These are phyloP conservation scores for California macrophylla DNA, from an alignment of 441 rosid species.

Conservation along the genomic window DNA sequence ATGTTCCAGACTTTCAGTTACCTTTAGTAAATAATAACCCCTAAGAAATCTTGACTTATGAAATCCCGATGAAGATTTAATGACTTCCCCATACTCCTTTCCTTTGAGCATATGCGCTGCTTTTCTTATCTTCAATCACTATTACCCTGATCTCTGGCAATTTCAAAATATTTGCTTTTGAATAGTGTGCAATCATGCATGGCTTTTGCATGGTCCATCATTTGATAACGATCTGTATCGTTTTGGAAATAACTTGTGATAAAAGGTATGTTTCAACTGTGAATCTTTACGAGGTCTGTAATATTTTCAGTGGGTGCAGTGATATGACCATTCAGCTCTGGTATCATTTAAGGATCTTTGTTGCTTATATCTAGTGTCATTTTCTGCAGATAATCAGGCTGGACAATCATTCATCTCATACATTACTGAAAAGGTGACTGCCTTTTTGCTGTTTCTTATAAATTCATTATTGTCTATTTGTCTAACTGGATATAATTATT, in stretches of 20 bases:
- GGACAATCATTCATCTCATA: slow-evolving; percentile 66
- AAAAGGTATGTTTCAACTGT: neutral
- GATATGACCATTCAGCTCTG: neutral
- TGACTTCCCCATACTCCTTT: neutral
- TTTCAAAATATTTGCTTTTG: neutral
- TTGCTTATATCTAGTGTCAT: slow-evolving; percentile 9
- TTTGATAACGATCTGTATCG: neutral
- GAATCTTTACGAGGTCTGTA: neutral
- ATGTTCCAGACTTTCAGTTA: neutral
- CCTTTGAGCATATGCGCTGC: neutral
- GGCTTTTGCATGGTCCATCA: neutral
- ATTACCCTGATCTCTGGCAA: neutral
- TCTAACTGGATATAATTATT: neutral
- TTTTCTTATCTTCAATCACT: neutral
- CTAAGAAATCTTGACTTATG: neutral
- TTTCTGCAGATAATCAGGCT: slow-evolving; percentile 60
- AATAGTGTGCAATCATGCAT: neutral
- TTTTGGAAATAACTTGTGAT: neutral
- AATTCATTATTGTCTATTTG: neutral
- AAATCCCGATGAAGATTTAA: neutral
- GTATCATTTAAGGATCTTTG: neutral
- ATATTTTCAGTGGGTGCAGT: neutral
- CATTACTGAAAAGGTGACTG: slow-evolving; percentile 35
- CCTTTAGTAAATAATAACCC: neutral
- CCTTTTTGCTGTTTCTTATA: neutral